A percentile compares a stretch with the other conserved stretches of the same genome.
Evolutionary conservation across 164 flowering plant species (phyloP).

Genomic region (Berberis thunbergii): DNA sequence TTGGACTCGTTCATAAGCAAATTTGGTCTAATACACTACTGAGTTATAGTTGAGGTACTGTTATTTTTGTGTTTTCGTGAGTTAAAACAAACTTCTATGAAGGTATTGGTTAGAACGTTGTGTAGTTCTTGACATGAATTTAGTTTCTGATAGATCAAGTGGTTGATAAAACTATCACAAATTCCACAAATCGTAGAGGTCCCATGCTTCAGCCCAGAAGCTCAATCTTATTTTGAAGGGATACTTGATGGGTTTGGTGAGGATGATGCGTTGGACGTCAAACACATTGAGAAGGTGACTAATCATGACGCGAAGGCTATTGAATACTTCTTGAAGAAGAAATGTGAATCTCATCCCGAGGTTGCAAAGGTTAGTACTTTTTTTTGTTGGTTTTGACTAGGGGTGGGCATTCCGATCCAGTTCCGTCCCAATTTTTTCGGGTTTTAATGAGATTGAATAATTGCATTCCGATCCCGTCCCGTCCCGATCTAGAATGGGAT

Average conservation of each 20-base stretch:
- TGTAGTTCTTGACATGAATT: constrained; percentile 7
- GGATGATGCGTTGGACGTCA: constrained; percentile 74
- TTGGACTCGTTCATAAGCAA: constrained; percentile 76
- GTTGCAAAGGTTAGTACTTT: constrained; percentile 54
- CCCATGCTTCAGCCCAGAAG: constrained; percentile 66
- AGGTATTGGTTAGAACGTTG: not conserved
- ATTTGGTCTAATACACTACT: constrained; percentile 66
- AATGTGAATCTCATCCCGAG: constrained; percentile 76
- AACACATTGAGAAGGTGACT: constrained; percentile 76
- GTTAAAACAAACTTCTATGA: not conserved
- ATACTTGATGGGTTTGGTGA: constrained; percentile 48
- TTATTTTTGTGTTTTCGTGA: not conserved
- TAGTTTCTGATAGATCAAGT: constrained; percentile 44
- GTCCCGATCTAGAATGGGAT: too few species aligned
- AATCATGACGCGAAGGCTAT: constrained; percentile 99
- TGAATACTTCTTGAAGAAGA: constrained; percentile 81
- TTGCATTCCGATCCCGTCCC: too few species aligned
- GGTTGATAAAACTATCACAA: constrained; percentile 84
- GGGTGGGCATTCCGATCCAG: too few species aligned
- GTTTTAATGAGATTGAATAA: too few species aligned
- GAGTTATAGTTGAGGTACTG: constrained; percentile 81
- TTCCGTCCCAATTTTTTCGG: too few species aligned
- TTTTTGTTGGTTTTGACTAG: not conserved
- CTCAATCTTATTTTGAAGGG: constrained; percentile 43
- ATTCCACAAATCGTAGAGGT: constrained; percentile 79